These are phyloP conservation scores for Saturnispora diversa DNA, from an alignment of 805 yeast species.

Conservation along the genomic window DNA sequence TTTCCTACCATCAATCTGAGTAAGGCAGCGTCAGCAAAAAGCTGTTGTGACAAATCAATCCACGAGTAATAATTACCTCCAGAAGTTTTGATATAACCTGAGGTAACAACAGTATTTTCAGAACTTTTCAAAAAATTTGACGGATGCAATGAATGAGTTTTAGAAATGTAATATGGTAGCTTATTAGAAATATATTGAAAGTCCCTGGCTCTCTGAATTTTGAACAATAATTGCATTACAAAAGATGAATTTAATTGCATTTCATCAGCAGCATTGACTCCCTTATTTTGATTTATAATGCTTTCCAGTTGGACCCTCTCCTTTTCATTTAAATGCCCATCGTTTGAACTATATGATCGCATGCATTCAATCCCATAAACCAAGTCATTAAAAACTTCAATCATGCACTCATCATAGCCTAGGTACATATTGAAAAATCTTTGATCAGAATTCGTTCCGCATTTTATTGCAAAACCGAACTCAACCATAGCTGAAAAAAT, in stretches of 20 bases:
- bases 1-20: slow-evolving; percentile 30
- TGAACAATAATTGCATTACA: slow-evolving; percentile 10
- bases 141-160: slow-evolving; percentile 28
- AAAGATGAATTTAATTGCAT: slow-evolving; percentile 16
- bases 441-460: slow-evolving; percentile 15
- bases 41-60: slow-evolving; percentile 31
- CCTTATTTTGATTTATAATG: neutral
- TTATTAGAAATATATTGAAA: slow-evolving; percentile 24
- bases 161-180: slow-evolving; percentile 27
- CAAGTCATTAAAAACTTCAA: slow-evolving; percentile 28
- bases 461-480: slow-evolving; percentile 27
- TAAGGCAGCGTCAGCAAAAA: slow-evolving; percentile 33
- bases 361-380: slow-evolving; percentile 26
- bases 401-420: slow-evolving; percentile 31
- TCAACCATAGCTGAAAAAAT: slow-evolving; percentile 14
- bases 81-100: neutral
- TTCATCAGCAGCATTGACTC: neutral
- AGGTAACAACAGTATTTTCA: neutral
- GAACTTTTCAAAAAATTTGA: neutral
- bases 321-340: neutral
- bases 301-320: slow-evolving; percentile 2
- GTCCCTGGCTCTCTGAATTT: slow-evolving; percentile 24
- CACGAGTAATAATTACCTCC: slow-evolving; percentile 29
- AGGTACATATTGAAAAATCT: slow-evolving; percentile 26
- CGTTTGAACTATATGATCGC: slow-evolving; percentile 8